A percentile compares a stretch with the other conserved stretches of the same genome.
Conservation (phyloP, 805 yeast genomes). For the Metschnikowia lachancei region DNA sequence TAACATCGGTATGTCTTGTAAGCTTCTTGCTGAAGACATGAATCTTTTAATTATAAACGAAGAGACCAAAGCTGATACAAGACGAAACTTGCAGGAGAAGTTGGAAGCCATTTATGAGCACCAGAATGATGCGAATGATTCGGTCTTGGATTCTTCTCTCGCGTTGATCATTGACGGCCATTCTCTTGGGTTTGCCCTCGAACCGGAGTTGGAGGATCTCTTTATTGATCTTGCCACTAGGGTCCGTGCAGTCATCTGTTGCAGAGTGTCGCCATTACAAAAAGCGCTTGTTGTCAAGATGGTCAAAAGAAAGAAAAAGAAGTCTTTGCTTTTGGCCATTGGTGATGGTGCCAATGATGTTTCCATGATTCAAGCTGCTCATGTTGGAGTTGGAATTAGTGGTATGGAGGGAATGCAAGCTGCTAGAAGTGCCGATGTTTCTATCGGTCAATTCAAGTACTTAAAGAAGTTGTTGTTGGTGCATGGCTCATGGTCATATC, state of each 20-base stretch:
- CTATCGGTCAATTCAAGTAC: constrained; percentile 92
- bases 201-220: constrained; percentile 71
- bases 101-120: constrained; percentile 68
- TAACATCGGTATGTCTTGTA: constrained; percentile 98
- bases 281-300: constrained; percentile 94
- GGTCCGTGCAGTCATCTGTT: constrained; percentile 95
- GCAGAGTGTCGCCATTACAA: constrained; percentile 96
- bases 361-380: constrained; percentile 98
- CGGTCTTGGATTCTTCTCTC: constrained; percentile 56
- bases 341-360: constrained; percentile 99
- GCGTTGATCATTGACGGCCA: constrained; percentile 95
- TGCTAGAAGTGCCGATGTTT: constrained; percentile 95
- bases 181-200: constrained; percentile 82
- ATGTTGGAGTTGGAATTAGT: constrained; percentile 97
- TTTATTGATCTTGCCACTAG: constrained; percentile 76
- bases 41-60: constrained; percentile 86
- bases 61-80: constrained; percentile 73
- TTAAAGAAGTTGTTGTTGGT: constrained; percentile 80
- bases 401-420: constrained; percentile 99
- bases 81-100: constrained; percentile 69
- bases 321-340: constrained; percentile 78
- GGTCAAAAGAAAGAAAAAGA: constrained; percentile 75
- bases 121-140: constrained; percentile 63
- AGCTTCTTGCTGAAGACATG: constrained; percentile 92
- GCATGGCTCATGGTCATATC: constrained; percentile 98